A percentile compares a stretch with the other conserved stretches of the same genome.
phyloP scores from a whole-genome alignment of 1,139 yeast species.

The Taphrina populina region DNA sequence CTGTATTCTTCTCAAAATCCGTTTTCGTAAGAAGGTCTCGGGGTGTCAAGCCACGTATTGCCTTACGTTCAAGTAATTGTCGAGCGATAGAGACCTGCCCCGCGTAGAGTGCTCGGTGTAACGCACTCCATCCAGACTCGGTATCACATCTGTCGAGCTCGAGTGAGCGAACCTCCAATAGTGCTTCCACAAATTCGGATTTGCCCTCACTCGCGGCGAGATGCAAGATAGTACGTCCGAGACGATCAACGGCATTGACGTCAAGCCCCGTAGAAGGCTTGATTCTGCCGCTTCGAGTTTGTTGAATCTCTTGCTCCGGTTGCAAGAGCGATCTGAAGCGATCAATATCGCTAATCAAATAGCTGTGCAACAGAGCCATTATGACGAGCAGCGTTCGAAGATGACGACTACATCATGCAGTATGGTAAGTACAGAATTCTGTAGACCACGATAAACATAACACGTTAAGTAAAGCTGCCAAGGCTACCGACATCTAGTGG shows the following conservation, averaged over 20 bases:
- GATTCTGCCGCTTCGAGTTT: background rate
- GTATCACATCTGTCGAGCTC: slow-evolving; percentile 56
- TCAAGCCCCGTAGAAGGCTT: background rate
- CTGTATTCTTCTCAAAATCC: slow-evolving; percentile 60
- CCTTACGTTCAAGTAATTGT: slow-evolving; percentile 49
- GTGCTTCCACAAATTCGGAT: slow-evolving; percentile 50
- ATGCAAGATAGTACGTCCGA: slow-evolving; percentile 68
- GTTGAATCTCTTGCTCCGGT: background rate
- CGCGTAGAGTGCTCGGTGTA: slow-evolving; percentile 65
- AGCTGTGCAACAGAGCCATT: slow-evolving; percentile 24
- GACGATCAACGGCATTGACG: slow-evolving; percentile 20
- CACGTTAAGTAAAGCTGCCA: no score
- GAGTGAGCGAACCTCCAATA: slow-evolving; percentile 54
- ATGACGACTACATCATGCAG: no score
- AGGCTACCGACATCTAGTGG: no score
- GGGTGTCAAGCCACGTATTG: background rate
- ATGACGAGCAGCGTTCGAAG: background rate
- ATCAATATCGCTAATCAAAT: slow-evolving; percentile 17
- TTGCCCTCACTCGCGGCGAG: slow-evolving; percentile 57
- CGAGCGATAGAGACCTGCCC: slow-evolving; percentile 62
- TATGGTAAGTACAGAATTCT: no score
- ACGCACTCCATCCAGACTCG: slow-evolving; percentile 81
- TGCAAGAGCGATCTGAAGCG: background rate
- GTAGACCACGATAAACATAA: no score
- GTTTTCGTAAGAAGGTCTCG: slow-evolving; percentile 55